A percentile compares a stretch with the other conserved stretches of the same genome.
Evolutionary conservation across 2,329 filamentous ascomycete genomes (phyloP).

Genomic region (Aspergillus cejpii): DNA sequence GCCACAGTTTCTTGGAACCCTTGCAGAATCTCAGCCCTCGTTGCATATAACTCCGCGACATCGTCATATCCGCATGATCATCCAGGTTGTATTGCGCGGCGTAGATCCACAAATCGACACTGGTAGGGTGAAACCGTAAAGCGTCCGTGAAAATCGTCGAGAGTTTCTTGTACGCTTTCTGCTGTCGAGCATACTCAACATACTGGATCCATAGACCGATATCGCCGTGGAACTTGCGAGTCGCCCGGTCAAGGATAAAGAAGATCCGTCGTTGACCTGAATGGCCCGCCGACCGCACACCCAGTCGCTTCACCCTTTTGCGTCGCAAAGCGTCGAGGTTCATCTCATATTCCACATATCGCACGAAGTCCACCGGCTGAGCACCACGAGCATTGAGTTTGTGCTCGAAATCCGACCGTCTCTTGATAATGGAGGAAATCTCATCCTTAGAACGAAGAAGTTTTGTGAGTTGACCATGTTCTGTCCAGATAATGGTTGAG

Average conservation of each 20-base stretch:
- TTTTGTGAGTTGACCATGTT: conserved; percentile 8
- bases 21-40: conserved; percentile 85
- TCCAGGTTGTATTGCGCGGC: conserved; percentile 74
- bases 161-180: conserved; percentile 57
- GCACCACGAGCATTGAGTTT: conserved; percentile 76
- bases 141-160: conserved; percentile 58
- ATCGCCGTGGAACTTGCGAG: conserved; percentile 75
- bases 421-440: conserved; percentile 79
- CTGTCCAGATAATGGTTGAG: neutral
- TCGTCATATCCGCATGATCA: conserved; percentile 75
- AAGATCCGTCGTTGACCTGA: conserved; percentile 77
- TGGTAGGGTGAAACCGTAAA: conserved; percentile 76
- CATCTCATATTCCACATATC: conserved; percentile 69
- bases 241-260: conserved; percentile 79
- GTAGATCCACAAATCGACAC: conserved; percentile 75
- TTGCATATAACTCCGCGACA: conserved; percentile 79
- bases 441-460: conserved; percentile 57
- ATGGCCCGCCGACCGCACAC: conserved; percentile 64
- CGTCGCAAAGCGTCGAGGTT: conserved; percentile 65
- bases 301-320: conserved; percentile 75
- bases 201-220: conserved; percentile 83
- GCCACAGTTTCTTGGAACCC: conserved; percentile 65
- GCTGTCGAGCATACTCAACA: conserved; percentile 67
- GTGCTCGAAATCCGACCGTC: conserved; percentile 90
- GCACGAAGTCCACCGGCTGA: conserved; percentile 69